These are phyloP conservation scores for Ceraceosorus guamensis DNA, from an alignment of 1,284 basidiomycete genomes.

Conservation along the genomic window DNA sequence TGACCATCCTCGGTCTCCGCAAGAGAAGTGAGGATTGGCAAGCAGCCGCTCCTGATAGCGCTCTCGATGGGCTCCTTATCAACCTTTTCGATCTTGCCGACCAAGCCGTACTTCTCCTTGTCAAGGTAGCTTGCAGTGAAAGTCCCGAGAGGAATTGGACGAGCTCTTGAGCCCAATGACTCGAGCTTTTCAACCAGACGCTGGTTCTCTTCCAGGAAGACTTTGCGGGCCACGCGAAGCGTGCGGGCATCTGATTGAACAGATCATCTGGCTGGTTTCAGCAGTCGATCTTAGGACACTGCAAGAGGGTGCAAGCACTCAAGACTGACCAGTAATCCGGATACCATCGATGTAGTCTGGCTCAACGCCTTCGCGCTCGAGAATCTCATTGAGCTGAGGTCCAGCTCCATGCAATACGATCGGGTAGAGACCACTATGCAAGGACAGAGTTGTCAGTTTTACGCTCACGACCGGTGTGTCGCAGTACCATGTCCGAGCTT, in stretches of 20 bases:
- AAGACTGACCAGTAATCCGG: slow-evolving; percentile 39
- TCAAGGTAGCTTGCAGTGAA: slow-evolving; percentile 46
- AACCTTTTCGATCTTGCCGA: slow-evolving; percentile 46
- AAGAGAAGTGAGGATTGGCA: slow-evolving; percentile 46
- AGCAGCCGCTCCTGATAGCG: slow-evolving; percentile 46
- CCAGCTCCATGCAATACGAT: slow-evolving; percentile 48
- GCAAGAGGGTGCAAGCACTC: slow-evolving; percentile 62
- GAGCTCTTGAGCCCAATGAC: slow-evolving; percentile 44
- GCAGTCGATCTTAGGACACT: slow-evolving; percentile 1
- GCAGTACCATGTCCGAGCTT: background rate
- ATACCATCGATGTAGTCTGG: slow-evolving; percentile 49
- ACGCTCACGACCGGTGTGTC: too few species aligned
- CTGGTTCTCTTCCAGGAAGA: slow-evolving; percentile 48
- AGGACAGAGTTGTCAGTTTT: background rate
- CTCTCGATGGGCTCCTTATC: slow-evolving; percentile 49
- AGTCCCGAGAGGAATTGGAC: slow-evolving; percentile 46
- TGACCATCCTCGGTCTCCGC: slow-evolving; percentile 46
- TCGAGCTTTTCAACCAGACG: slow-evolving; percentile 47
- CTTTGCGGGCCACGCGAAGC: slow-evolving; percentile 44
- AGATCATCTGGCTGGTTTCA: background rate
- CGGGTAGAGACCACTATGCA: slow-evolving; percentile 38
- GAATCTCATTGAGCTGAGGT: slow-evolving; percentile 48
- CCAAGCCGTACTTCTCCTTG: slow-evolving; percentile 48
- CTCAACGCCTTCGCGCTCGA: slow-evolving; percentile 46
- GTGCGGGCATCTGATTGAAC: slow-evolving; percentile 32